phyloP scores from a whole-genome alignment of 75 land plant species.

The Pinus tabuliformis region DNA sequence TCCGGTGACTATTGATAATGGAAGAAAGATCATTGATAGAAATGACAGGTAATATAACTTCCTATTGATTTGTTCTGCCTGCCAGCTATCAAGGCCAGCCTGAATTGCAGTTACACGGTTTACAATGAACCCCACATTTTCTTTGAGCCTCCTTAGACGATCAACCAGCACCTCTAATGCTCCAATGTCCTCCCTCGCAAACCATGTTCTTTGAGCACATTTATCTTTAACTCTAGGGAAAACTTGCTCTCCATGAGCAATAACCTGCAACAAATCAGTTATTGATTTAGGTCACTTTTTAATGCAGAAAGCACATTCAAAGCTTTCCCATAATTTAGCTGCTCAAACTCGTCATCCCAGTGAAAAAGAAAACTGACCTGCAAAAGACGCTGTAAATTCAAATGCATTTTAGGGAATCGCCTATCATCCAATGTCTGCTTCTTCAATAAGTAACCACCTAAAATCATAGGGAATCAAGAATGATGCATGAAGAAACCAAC shows the following conservation, averaged over 20 bases:
- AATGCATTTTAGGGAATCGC: constrained; percentile 84
- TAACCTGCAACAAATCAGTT: constrained; percentile 34
- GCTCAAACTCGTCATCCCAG: neutral
- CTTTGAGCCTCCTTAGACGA: constrained; percentile 77
- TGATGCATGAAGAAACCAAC: neutral
- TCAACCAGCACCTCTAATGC: constrained; percentile 69
- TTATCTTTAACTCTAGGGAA: constrained; percentile 87
- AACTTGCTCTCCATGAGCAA: constrained; percentile 93
- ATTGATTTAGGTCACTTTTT: neutral
- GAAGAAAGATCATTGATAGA: constrained; percentile 83
- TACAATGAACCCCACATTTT: constrained; percentile 83
- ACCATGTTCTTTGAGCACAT: constrained; percentile 66
- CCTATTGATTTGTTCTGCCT: constrained; percentile 87
- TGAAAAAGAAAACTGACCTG: constrained; percentile 46
- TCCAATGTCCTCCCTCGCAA: constrained; percentile 50
- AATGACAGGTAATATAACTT: constrained; percentile 90
- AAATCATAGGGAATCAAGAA: constrained; percentile 2
- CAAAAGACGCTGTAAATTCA: constrained; percentile 72
- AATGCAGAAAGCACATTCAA: constrained; percentile 1
- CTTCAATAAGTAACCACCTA: constrained; percentile 76
- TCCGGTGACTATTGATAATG: constrained; percentile 89
- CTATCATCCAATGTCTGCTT: constrained; percentile 85
- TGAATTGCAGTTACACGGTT: constrained; percentile 87
- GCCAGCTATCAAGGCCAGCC: constrained; percentile 95
- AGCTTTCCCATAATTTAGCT: neutral